A percentile compares a stretch with the other conserved stretches of the same genome.
Evolutionary conservation across 768 basidiomycete species (phyloP).

Genomic region (Stropharia rugosoannulata): DNA sequence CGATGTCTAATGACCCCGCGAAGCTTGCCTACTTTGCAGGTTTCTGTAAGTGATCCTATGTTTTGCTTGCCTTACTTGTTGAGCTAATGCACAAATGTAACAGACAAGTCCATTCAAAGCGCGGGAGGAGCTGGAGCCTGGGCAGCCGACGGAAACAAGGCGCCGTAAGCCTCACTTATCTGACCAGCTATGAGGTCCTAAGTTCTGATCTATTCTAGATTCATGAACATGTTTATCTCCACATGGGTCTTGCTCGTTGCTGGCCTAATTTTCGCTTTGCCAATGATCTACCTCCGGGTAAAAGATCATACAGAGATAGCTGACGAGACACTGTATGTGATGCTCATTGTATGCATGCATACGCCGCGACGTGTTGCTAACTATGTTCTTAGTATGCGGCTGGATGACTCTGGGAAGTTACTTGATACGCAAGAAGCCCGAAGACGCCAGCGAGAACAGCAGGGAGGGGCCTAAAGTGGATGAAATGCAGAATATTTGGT

Average conservation of each 20-base stretch:
- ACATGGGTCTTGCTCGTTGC: constrained; percentile 72
- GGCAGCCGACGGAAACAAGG: constrained; percentile 61
- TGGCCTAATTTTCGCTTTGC: constrained; percentile 65
- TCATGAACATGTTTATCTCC: constrained; percentile 71
- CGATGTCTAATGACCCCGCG: constrained; percentile 80
- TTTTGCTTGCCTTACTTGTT: not conserved
- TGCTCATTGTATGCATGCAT: not conserved
- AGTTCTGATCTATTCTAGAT: constrained; percentile 28
- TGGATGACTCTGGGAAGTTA: no score
- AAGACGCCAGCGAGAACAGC: no score
- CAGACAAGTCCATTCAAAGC: constrained; percentile 63
- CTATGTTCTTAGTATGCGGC: no score
- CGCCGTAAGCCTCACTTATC: constrained; percentile 48
- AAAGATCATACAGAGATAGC: constrained; percentile 54
- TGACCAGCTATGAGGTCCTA: not conserved
- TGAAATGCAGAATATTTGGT: no score
- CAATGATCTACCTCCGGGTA: constrained; percentile 73
- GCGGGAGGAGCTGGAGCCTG: constrained; percentile 74
- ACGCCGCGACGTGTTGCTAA: no score
- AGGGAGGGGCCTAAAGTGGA: no score
- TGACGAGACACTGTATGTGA: constrained; percentile 53
- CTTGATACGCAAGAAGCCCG: no score
- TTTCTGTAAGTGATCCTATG: constrained; percentile 57
- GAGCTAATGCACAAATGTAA: not conserved
- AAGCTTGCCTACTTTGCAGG: constrained; percentile 81